Evolutionary conservation across 495 filamentous ascomycete species (phyloP), one percentile per base, ranked within the genome.

Genomic region (Penicillium crystallinum): DNA sequence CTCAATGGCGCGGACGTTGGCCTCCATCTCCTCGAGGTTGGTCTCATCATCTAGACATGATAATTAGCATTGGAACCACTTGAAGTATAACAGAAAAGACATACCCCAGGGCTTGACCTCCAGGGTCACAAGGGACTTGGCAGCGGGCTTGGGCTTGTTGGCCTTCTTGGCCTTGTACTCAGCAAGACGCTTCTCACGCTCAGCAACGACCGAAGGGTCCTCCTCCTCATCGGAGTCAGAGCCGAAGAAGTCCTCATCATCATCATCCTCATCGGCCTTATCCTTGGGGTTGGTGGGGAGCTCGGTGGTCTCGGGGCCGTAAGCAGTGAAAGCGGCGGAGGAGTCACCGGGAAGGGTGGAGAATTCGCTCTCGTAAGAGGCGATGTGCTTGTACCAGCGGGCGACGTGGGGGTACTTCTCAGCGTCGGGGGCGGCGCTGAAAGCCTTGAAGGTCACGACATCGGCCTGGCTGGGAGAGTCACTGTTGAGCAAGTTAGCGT

Each of bases 21-120:
- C 80, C 77, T 96, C 89, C 41, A 98, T 74, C 66, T 83, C 80
- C 56, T 75, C 79, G 80, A 97, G 87, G 70, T 93, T 77, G 63
- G 91, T 97, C 83, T 96, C 91, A 61, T 97, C 89, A 78, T 96
- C 90, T 88, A 55, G 14, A 52, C 44, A 37, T 8, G 6, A 5
- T 30, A 14, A 55, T 79, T 63, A 76, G 69, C 49, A 57, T 46
- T 27, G 34, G 39, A 46, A 43, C 49, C 19, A 11, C 23, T 10
- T 15, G 18, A 4, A 1, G 4, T 2, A n/a, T 33, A 36, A 37
- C 46, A 76, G 57, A 17, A 30, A 29, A 66, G 57, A 81, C 86
- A 61, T 86, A 95, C 95, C 93, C 93, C 93, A 98, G 54, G 93
- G 95, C 82, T 98, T 98, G 53, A 98, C 90, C 61, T 97, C 92